A percentile compares a stretch with the other conserved stretches of the same genome.
Evolutionary conservation across 805 yeast genomes (phyloP).

Genomic region (Yarrowia deformans): DNA sequence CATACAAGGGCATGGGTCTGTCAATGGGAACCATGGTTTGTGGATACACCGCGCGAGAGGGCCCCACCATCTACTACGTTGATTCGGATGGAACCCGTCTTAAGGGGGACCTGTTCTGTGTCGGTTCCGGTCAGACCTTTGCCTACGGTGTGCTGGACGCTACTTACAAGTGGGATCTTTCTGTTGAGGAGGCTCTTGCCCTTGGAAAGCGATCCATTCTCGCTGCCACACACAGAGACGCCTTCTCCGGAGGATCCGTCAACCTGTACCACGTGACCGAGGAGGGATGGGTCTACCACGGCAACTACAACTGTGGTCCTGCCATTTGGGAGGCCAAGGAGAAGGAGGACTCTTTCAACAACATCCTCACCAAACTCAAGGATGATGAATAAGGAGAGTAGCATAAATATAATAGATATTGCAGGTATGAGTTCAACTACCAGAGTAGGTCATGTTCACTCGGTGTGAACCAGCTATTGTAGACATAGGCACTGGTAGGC

Average conservation of each 20-base stretch:
- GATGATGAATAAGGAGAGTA: slow-evolving; percentile 12
- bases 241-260: slow-evolving; percentile 95
- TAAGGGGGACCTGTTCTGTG: slow-evolving; percentile 94
- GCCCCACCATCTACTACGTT: slow-evolving; percentile 94
- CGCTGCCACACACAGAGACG: slow-evolving; percentile 99
- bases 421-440: not conserved
- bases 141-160: slow-evolving; percentile 98
- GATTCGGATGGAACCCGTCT: slow-evolving; percentile 97
- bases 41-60: slow-evolving; percentile 94
- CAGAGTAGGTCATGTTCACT: too few species aligned
- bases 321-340: slow-evolving; percentile 91
- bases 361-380: slow-evolving; percentile 54
- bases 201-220: slow-evolving; percentile 94
- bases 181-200: slow-evolving; percentile 91
- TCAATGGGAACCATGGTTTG: slow-evolving; percentile 99
- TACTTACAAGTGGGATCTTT: slow-evolving; percentile 87
- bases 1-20: slow-evolving; percentile 97
- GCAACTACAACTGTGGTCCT: slow-evolving; percentile 90
- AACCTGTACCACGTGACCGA: slow-evolving; percentile 93
- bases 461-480: too few species aligned
- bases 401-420: slow-evolving; percentile 34
- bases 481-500: too few species aligned
- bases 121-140: slow-evolving; percentile 98
- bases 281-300: slow-evolving; percentile 94
- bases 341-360: slow-evolving; percentile 86